phyloP scores from a whole-genome alignment of 805 yeast genomes.

The Ogataea nakhonphanomensis region DNA sequence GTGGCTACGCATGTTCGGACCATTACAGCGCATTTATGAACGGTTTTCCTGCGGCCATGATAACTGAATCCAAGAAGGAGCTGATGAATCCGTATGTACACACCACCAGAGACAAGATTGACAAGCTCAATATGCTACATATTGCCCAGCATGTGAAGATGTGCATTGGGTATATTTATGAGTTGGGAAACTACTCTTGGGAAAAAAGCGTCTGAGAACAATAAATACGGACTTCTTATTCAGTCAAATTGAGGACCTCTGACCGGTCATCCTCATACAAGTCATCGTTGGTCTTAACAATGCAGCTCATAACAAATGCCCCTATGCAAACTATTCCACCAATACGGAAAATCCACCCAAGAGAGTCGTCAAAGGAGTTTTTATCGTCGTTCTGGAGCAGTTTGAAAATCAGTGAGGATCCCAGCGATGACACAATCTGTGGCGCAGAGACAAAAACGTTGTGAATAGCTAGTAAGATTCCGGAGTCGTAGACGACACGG shows the following conservation, averaged over 20 bases:
- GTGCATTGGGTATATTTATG: slow-evolving; percentile 70
- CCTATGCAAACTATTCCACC: slow-evolving; percentile 51
- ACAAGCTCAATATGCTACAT: slow-evolving; percentile 72
- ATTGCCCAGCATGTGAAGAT: slow-evolving; percentile 79
- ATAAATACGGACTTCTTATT: neutral
- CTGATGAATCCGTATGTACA: slow-evolving; percentile 70
- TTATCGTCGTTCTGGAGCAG: slow-evolving; percentile 31
- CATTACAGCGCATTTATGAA: slow-evolving; percentile 81
- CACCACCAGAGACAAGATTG: slow-evolving; percentile 75
- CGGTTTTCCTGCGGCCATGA: slow-evolving; percentile 83
- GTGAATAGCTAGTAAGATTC: slow-evolving; percentile 53
- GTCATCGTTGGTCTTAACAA: slow-evolving; percentile 40
- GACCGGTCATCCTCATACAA: slow-evolving; percentile 33
- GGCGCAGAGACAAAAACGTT: slow-evolving; percentile 58
- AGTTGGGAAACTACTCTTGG: slow-evolving; percentile 39
- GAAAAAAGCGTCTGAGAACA: neutral
- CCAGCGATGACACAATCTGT: slow-evolving; percentile 49
- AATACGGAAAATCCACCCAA: slow-evolving; percentile 56
- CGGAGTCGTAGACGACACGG: slow-evolving; percentile 50
- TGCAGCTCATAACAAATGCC: slow-evolving; percentile 42
- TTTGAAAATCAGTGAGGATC: slow-evolving; percentile 45
- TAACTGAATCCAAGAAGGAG: slow-evolving; percentile 71
- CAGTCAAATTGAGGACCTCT: slow-evolving; percentile 5
- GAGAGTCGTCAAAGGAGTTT: slow-evolving; percentile 36
- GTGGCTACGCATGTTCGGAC: slow-evolving; percentile 95